A percentile compares a stretch with the other conserved stretches of the same genome.
Evolutionary conservation across 306 rosid species (phyloP).

Genomic region (Cucurbita pepo): DNA sequence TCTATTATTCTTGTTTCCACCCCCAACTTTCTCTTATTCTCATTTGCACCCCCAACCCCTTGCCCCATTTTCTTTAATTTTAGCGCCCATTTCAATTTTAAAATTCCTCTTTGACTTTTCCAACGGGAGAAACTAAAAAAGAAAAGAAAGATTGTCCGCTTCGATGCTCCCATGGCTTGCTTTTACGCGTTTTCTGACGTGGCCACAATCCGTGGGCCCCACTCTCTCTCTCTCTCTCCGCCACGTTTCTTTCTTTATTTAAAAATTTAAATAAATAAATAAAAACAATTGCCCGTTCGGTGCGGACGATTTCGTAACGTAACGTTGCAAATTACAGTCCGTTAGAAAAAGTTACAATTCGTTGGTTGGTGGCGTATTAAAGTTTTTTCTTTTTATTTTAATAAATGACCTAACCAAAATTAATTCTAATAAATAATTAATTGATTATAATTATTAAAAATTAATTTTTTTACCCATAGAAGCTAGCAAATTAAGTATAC

Average conservation of each 20-base stretch:
- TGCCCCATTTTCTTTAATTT: neutral
- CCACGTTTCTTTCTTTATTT: neutral
- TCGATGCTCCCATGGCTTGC: neutral
- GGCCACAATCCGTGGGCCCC: neutral
- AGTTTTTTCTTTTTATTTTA: too few relatives aligned
- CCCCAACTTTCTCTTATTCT: neutral
- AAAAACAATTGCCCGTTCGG: neutral
- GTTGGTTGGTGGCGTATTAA: too few relatives aligned
- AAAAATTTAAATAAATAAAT: neutral
- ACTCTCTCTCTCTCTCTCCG: neutral
- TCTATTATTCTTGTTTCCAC: neutral
- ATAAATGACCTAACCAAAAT: too few relatives aligned
- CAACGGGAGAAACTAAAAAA: neutral
- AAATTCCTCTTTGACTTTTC: neutral
- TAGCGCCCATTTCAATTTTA: neutral
- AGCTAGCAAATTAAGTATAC: too few relatives aligned
- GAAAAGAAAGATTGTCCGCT: neutral
- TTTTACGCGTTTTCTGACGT: slow-evolving; percentile 1
- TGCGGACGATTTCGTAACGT: neutral
- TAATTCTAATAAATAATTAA: too few relatives aligned
- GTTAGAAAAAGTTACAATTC: neutral
- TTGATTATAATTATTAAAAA: too few relatives aligned
- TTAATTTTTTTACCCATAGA: too few relatives aligned
- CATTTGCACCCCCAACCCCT: neutral
- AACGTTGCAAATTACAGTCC: neutral